Evolutionary conservation across 768 basidiomycete species (phyloP).

Genomic region (Termitomyces sp.): DNA sequence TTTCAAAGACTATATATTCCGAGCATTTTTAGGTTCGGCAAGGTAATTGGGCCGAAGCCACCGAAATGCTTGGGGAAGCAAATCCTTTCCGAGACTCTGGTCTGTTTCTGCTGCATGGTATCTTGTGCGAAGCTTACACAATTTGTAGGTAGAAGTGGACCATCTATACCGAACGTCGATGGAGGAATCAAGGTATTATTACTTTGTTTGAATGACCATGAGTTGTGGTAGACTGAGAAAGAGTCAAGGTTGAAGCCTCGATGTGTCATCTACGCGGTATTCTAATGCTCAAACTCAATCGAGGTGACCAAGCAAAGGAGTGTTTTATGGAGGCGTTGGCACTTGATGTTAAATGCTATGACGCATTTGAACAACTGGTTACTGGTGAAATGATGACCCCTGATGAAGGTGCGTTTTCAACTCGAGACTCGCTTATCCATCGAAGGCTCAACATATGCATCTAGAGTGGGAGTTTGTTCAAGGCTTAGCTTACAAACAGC

Average conservation of each 20-base stretch:
- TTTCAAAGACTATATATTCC: slow-evolving; percentile 8
- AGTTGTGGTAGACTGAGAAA: not conserved
- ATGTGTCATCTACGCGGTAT: slow-evolving; percentile 70
- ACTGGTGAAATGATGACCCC: slow-evolving; percentile 95
- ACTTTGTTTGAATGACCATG: slow-evolving; percentile 7
- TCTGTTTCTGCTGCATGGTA: slow-evolving; percentile 17
- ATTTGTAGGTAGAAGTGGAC: slow-evolving; percentile 53
- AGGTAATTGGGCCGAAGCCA: slow-evolving; percentile 89
- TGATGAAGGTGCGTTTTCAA: slow-evolving; percentile 71
- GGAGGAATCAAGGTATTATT: slow-evolving; percentile 85
- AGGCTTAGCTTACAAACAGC: slow-evolving; percentile 74
- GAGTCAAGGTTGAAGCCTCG: slow-evolving; percentile 73
- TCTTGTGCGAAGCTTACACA: not conserved
- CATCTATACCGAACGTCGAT: slow-evolving; percentile 75
- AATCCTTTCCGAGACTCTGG: slow-evolving; percentile 82
- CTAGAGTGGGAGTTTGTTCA: slow-evolving; percentile 97
- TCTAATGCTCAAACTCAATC: slow-evolving; percentile 91
- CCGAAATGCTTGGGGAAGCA: slow-evolving; percentile 89
- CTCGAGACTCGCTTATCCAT: not conserved
- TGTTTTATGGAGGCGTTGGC: slow-evolving; percentile 95
- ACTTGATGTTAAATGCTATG: slow-evolving; percentile 96
- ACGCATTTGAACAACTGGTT: slow-evolving; percentile 87
- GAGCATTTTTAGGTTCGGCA: slow-evolving; percentile 56
- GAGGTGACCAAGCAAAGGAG: slow-evolving; percentile 86
- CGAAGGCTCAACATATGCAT: not conserved